Percentiles rank a stretch among this genome's conserved stretches.
Conservation (phyloP, 2,329 filamentous ascomycete genomes). For the Rosellinia necatrix region DNA sequence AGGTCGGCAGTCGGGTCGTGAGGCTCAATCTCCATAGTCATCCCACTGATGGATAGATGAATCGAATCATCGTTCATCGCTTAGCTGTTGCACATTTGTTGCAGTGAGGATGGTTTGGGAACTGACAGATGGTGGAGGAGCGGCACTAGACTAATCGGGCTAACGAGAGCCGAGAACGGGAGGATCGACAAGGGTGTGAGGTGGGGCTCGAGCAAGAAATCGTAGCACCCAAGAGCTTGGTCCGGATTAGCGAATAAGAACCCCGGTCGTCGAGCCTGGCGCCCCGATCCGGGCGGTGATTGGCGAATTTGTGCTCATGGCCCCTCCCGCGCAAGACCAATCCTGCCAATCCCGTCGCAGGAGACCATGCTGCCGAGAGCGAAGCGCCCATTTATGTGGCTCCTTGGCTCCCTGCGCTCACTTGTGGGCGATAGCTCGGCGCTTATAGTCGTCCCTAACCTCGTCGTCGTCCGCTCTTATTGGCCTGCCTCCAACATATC, state of each 20-base stretch:
- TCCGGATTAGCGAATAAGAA: background rate
- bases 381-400: constrained; percentile 34
- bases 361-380: constrained; percentile 26
- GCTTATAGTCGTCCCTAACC: constrained; percentile 36
- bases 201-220: constrained; percentile 10
- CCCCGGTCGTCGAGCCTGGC: background rate
- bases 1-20: too few species aligned
- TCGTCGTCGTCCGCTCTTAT: constrained; percentile 33
- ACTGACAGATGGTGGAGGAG: too few species aligned
- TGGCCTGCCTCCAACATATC: constrained; percentile 36
- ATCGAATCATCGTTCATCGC: too few species aligned
- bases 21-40: background rate
- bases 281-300: constrained; percentile 1
- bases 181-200: constrained; percentile 1
- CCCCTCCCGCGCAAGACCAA: constrained; percentile 27
- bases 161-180: constrained; percentile 5
- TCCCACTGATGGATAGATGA: background rate
- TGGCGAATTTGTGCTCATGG: constrained; percentile 21
- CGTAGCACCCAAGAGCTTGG: constrained; percentile 9
- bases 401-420: constrained; percentile 15
- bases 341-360: constrained; percentile 37
- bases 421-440: constrained; percentile 32
- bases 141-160: background rate
- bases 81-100: too few species aligned
- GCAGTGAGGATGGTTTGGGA: too few species aligned